phyloP scores from a whole-genome alignment of 192 early-diverging fungal genomes.

The Coemansia sp. region DNA sequence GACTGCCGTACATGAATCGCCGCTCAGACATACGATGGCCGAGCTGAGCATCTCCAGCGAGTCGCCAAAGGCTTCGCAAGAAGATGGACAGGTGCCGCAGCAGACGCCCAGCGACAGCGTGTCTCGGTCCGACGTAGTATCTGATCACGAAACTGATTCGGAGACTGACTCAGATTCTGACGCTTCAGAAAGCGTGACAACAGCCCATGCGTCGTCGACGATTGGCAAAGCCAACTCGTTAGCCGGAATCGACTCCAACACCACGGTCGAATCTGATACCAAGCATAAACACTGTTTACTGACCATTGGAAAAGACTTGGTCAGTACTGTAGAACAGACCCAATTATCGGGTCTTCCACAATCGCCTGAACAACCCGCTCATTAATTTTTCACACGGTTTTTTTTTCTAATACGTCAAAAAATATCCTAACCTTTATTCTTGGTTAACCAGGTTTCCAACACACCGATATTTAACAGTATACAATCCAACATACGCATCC shows the following conservation, averaged over 20 bases:
- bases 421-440: background rate
- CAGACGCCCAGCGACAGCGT: background rate
- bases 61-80: background rate
- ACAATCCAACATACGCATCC: slow-evolving; percentile 75
- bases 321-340: slow-evolving; percentile 23
- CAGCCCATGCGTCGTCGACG: background rate
- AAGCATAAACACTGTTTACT: slow-evolving; percentile 8
- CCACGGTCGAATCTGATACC: background rate
- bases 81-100: background rate
- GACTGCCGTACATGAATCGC: background rate
- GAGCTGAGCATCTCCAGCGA: background rate
- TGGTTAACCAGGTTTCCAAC: slow-evolving; percentile 70
- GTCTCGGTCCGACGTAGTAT: background rate
- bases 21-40: slow-evolving; percentile 8
- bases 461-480: slow-evolving; percentile 72
- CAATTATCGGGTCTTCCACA: background rate
- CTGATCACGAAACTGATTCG: background rate
- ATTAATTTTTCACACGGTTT: background rate
- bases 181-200: background rate
- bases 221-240: background rate
- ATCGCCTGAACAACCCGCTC: background rate
- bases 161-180: background rate
- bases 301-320: slow-evolving; percentile 38
- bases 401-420: background rate
- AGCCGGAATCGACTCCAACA: background rate